Percentiles rank a stretch among this genome's conserved stretches.
Evolutionary conservation across 257 asterid species (phyloP).

Genomic region (Vinca minor): DNA sequence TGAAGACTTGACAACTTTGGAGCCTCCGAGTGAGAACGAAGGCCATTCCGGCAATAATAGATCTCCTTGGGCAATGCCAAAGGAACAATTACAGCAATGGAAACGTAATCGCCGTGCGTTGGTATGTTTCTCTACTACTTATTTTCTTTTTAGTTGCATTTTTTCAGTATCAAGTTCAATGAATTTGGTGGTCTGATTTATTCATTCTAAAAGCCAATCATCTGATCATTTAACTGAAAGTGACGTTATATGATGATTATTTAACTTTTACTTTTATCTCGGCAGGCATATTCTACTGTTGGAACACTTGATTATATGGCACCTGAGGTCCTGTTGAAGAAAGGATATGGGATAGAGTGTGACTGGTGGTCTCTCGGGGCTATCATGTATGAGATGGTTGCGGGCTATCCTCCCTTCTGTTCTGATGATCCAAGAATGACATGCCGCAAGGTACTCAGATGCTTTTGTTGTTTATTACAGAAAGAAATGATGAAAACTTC

Average conservation of each 20-base stretch:
- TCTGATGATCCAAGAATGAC: conserved; percentile 97
- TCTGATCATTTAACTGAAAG: background rate
- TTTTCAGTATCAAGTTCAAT: background rate
- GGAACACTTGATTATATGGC: conserved; percentile 99
- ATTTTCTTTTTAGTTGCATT: background rate
- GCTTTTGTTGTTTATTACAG: conserved; percentile 3
- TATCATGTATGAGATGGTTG: conserved; percentile 83
- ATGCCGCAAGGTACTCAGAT: conserved; percentile 86
- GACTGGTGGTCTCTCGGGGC: conserved; percentile 99
- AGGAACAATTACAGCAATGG: conserved; percentile 93
- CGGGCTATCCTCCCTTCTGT: conserved; percentile 94
- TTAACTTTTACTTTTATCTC: background rate
- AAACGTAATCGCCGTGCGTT: conserved; percentile 89
- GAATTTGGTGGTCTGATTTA: background rate
- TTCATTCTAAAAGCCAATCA: background rate
- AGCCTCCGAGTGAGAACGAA: conserved; percentile 42
- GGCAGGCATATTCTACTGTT: conserved; percentile 93
- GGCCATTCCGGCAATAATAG: conserved; percentile 29
- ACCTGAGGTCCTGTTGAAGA: conserved; percentile 85
- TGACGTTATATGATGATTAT: background rate
- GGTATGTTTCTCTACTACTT: conserved; percentile 32
- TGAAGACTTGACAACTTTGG: conserved; percentile 51
- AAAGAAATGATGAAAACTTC: background rate
- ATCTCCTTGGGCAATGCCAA: conserved; percentile 91
- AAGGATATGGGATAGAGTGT: conserved; percentile 97